phyloP scores from a whole-genome alignment of 495 filamentous ascomycete genomes.

The Annulohypoxylon bovei region DNA sequence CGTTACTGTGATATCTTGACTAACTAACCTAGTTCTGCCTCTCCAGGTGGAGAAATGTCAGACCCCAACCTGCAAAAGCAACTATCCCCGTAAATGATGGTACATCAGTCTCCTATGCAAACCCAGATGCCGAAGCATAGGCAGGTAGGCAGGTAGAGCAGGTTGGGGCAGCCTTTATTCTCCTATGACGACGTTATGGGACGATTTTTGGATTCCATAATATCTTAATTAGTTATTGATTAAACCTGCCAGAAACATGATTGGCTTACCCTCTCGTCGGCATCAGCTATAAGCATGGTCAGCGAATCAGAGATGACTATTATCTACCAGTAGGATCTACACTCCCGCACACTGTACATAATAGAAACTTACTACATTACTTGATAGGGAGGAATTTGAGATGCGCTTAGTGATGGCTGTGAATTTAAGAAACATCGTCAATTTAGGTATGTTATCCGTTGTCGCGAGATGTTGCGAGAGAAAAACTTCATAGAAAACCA shows the following conservation, averaged over 20 bases:
- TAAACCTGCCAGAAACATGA: conserved; percentile 11
- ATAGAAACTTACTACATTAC: conserved; percentile 30
- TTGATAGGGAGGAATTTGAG: conserved; percentile 19
- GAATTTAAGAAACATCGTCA: neutral
- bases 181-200: conserved; percentile 44
- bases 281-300: conserved; percentile 32
- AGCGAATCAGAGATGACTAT: conserved; percentile 23
- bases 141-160: conserved; percentile 1
- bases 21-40: conserved; percentile 3
- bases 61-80: conserved; percentile 19
- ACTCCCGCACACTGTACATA: conserved; percentile 20
- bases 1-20: conserved; percentile 1
- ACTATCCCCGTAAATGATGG: conserved; percentile 22
- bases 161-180: conserved; percentile 33
- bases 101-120: conserved; percentile 24
- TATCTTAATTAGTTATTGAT: conserved; percentile 36
- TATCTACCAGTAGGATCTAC: conserved; percentile 29
- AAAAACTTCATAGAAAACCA: neutral
- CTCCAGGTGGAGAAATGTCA: conserved; percentile 18
- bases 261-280: conserved; percentile 33
- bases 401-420: conserved; percentile 9
- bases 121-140: conserved; percentile 34
- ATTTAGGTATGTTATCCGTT: neutral
- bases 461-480: neutral
- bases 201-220: conserved; percentile 32